Conservation (phyloP, 305 asterid species). For the Fraxinus xanthoxyloides region DNA sequence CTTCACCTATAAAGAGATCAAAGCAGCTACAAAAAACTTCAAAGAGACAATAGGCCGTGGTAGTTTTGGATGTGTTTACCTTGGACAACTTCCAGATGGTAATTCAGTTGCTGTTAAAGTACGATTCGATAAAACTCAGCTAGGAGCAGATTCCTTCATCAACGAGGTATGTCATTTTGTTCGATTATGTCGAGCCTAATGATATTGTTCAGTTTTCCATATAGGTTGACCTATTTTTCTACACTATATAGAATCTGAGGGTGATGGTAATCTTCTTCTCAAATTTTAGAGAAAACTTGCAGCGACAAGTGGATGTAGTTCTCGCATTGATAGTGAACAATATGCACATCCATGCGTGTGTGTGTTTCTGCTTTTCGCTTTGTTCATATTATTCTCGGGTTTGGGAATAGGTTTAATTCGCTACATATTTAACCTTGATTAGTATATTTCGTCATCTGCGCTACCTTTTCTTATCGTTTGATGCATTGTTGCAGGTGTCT, state of each 20-base stretch:
- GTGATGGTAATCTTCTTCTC: not conserved
- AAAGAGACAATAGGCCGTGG: conserved; percentile 82
- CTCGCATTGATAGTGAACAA: not conserved
- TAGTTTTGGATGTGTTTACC: conserved; percentile 80
- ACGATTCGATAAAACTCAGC: conserved; percentile 75
- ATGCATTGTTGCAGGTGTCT: conserved; percentile 50
- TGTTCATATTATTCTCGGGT: too few relatives aligned
- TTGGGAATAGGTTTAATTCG: too few relatives aligned
- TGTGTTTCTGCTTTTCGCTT: too few relatives aligned
- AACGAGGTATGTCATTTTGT: conserved; percentile 58
- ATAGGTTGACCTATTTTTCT: not conserved
- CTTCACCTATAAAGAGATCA: conserved; percentile 77
- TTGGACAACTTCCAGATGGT: conserved; percentile 73
- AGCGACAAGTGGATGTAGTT: not conserved
- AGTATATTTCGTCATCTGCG: not conserved
- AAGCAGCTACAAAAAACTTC: conserved; percentile 75
- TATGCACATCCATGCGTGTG: too few relatives aligned
- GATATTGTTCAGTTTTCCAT: not conserved
- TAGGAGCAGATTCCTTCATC: conserved; percentile 85
- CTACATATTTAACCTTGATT: too few relatives aligned
- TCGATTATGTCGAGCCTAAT: not conserved
- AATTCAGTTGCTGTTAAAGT: conserved; percentile 86
- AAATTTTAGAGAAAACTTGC: not conserved
- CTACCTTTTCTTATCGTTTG: not conserved
- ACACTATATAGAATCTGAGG: not conserved